Evolutionary conservation across 805 yeast species (phyloP), one percentile per base, ranked within the genome.

Genomic region (Kluyveromyces nonfermentans): DNA sequence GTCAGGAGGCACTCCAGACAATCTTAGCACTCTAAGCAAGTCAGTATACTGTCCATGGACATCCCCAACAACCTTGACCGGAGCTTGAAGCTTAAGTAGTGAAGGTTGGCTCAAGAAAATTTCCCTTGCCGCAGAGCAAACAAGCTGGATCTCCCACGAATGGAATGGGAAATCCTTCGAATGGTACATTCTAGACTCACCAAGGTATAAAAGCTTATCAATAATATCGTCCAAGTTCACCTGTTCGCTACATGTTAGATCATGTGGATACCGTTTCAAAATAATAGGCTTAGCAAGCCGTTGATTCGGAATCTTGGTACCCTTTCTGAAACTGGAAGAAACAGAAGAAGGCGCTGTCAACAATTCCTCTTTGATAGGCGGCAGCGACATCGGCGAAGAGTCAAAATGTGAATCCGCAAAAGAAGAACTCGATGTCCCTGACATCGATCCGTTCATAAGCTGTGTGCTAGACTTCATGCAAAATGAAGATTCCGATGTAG

Each of bases 21-120:
- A 80, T 48, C 94, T 87, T 64, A 93, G 82, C 48, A 93, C 77
- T 52, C 98, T 75, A 52, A 93, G 78, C 52, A 93, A 71, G 64
- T 93, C 98, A 42, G 85, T 83, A 61, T 82, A 93, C 65, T 93
- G 98, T 37, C 98, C 98, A 63, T 93, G 98, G 35, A 93, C 93
- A 60, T 93, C 98, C 44, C 93, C 93, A 7, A 84, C 90, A 44
- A 85, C 75, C 60, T 85, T 85, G 21, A 85, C 88, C 2, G 93
- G 89, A 0, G 93, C 82, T 1, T 83, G 78, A 47, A 82, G 63
- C 50, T 78, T 77, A 47, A 82, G 65, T 42, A 82, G 59, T 30
- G 80, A 72, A 7, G 89, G 88, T 53, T 82, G 89, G 8, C 64
- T 68, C 59, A 80, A 55, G 44, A 82, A 79, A 15, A 81, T 68